Evolutionary conservation across 2,329 filamentous ascomycete genomes (phyloP).

Genomic region (Colletotrichum lini): DNA sequence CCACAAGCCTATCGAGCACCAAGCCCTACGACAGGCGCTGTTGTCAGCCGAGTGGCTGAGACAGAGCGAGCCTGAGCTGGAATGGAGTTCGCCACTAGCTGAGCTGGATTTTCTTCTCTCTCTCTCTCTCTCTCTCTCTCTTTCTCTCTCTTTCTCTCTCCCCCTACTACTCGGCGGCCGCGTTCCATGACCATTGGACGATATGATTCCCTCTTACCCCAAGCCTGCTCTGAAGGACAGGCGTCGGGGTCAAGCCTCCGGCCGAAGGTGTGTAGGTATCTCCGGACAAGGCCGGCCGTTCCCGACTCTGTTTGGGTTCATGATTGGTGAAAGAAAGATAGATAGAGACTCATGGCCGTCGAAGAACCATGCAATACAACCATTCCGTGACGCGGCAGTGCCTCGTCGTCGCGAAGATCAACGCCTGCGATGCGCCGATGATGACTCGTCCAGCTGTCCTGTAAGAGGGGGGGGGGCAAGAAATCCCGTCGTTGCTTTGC

Average conservation of each 20-base stretch:
- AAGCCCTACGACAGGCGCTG: conserved; percentile 21
- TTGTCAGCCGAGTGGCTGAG: conserved; percentile 5
- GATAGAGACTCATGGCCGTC: too few relatives aligned
- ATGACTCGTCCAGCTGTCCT: conserved; percentile 1
- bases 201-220: background rate
- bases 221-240: background rate
- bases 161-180: too few relatives aligned
- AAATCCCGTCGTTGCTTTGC: background rate
- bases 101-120: background rate
- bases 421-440: background rate
- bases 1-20: conserved; percentile 12
- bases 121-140: too few relatives aligned
- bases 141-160: too few relatives aligned
- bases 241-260: background rate
- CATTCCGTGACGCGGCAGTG: background rate
- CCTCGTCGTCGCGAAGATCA: background rate
- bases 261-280: background rate
- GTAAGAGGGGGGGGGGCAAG: background rate
- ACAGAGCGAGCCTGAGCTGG: conserved; percentile 2
- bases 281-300: background rate
- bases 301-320: too few relatives aligned
- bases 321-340: too few relatives aligned
- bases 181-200: background rate
- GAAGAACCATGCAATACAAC: background rate
- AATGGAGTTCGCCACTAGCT: background rate